Evolutionary conservation across 768 basidiomycete species (phyloP).

Genomic region (Clitopilus hobsonii): DNA sequence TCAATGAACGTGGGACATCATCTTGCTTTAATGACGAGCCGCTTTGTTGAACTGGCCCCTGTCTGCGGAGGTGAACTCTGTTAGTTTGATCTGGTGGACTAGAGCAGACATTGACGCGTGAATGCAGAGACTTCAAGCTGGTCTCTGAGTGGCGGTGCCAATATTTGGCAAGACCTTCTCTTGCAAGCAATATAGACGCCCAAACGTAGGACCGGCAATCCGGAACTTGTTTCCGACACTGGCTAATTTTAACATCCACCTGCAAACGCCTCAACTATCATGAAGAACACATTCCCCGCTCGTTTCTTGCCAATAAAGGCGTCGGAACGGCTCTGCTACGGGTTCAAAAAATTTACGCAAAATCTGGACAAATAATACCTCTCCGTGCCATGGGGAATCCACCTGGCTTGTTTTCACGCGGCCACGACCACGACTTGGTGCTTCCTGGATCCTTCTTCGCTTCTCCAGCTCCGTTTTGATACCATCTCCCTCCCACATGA

Average conservation of each 20-base stretch:
- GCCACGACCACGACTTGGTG: not conserved
- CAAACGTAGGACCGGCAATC: not conserved
- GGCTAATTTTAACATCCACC: not conserved
- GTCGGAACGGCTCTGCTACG: too few relatives aligned
- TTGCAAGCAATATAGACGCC: too few relatives aligned
- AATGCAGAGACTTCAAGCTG: too few relatives aligned
- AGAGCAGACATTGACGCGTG: too few relatives aligned
- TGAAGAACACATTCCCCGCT: not conserved
- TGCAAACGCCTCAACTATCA: not conserved
- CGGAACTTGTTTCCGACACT: not conserved
- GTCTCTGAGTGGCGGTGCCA: too few relatives aligned
- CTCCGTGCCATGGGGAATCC: not conserved
- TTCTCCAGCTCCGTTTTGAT: slow-evolving; percentile 9
- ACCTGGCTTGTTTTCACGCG: not conserved
- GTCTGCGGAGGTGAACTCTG: too few relatives aligned
- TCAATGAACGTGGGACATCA: too few relatives aligned
- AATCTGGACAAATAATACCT: too few relatives aligned
- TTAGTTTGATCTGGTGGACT: too few relatives aligned
- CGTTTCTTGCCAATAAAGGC: not conserved
- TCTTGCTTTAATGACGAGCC: too few relatives aligned
- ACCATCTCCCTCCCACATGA: slow-evolving; percentile 6
- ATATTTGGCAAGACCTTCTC: not conserved
- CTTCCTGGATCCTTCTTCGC: slow-evolving; percentile 1
- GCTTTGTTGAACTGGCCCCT: too few relatives aligned
- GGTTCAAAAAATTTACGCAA: too few relatives aligned